Conservation (phyloP, 2,329 filamentous ascomycete genomes). For the Penicillium sp. region DNA sequence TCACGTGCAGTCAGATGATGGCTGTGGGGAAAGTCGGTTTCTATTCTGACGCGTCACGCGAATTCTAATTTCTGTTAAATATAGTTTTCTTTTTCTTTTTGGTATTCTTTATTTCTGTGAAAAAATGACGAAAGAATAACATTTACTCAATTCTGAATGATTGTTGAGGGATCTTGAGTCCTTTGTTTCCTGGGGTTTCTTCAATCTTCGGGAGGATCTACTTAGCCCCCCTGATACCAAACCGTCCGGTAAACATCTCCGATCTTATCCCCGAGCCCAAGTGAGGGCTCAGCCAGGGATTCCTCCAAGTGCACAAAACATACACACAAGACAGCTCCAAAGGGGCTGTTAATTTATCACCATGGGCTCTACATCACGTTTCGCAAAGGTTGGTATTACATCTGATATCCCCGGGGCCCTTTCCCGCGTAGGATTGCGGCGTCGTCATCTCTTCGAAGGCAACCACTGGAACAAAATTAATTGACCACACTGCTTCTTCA, state of each 20-base stretch:
- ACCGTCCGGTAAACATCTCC: not conserved
- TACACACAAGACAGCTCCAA: not conserved
- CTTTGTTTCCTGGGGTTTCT: not conserved
- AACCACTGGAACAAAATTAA: not conserved
- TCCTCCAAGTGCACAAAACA: not conserved
- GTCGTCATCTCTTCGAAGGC: not conserved
- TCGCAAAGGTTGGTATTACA: conserved; percentile 30
- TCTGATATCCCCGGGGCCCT: not conserved
- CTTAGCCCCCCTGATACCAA: not conserved
- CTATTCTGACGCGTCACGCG: not conserved
- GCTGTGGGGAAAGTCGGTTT: not conserved
- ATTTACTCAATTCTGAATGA: not conserved
- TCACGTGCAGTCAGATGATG: conserved; percentile 19
- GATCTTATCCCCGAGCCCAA: conserved; percentile 1
- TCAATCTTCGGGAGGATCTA: conserved; percentile 2
- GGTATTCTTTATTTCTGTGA: not conserved
- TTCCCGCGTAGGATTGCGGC: not conserved
- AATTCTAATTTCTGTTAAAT: not conserved
- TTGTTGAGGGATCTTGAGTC: not conserved
- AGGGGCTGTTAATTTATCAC: not conserved
- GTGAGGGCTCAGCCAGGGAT: not conserved
- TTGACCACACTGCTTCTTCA: not conserved
- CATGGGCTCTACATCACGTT: conserved; percentile 33
- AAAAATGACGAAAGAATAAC: not conserved
- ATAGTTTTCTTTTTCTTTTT: too few species aligned